A percentile compares a stretch with the other conserved stretches of the same genome.
These are phyloP conservation scores for Microbotryum lychnidis-dioicae DNA, from an alignment of 1,284 basidiomycete genomes.

Conservation along the genomic window DNA sequence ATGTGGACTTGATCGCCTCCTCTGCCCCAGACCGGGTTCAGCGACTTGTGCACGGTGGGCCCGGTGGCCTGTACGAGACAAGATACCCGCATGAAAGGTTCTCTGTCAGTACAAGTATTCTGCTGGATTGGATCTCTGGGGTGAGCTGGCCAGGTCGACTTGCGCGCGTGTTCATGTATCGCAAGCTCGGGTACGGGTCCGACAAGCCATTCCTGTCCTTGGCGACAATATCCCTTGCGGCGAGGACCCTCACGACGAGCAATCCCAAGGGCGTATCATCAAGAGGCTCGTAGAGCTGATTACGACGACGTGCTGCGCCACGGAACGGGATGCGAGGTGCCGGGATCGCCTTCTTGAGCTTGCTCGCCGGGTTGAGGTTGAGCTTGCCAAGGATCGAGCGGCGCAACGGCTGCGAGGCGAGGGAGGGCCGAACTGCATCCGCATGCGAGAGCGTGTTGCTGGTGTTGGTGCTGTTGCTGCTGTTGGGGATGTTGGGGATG, in stretches of 20 bases:
- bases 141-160: constrained; percentile 2
- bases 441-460: neutral
- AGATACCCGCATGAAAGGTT: neutral
- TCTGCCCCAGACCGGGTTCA: constrained; percentile 63
- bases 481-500: too few species aligned
- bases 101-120: neutral
- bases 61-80: constrained; percentile 65
- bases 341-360: constrained; percentile 10
- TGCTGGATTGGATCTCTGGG: neutral
- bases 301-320: neutral
- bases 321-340: constrained; percentile 8
- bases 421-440: neutral
- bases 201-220: constrained; percentile 46
- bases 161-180: constrained; percentile 16
- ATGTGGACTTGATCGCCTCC: constrained; percentile 33
- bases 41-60: constrained; percentile 64
- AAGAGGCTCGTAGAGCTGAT: constrained; percentile 14
- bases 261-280: constrained; percentile 39
- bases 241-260: constrained; percentile 43
- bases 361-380: constrained; percentile 2
- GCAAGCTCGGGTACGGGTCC: constrained; percentile 39
- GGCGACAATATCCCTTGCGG: constrained; percentile 43
- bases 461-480: too few species aligned
- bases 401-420: neutral
- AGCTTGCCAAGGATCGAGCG: constrained; percentile 1